phyloP scores from a whole-genome alignment of 1,284 basidiomycete genomes.

The Erythrobasidium hasegawianum region DNA sequence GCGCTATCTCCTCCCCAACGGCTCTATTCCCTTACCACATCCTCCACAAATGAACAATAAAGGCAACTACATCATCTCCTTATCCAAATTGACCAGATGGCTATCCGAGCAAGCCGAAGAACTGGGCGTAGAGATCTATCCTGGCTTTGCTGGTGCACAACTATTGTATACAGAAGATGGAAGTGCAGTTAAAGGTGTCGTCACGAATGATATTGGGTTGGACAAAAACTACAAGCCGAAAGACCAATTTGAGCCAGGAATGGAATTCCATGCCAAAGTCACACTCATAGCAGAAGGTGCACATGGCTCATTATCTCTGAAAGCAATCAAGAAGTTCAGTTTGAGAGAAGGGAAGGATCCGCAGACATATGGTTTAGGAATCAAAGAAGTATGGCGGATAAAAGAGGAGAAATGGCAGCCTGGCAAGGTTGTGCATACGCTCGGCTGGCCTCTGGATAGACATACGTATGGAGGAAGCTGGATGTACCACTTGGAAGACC shows the following conservation, averaged over 20 bases:
- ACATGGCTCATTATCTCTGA: constrained; percentile 85
- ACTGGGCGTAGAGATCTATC: constrained; percentile 92
- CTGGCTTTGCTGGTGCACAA: constrained; percentile 88
- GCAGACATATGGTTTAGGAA: constrained; percentile 93
- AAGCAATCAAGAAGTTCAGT: constrained; percentile 71
- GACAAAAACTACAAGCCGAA: constrained; percentile 75
- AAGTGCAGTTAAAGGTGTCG: constrained; percentile 70
- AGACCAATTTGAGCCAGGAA: constrained; percentile 89
- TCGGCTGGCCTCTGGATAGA: constrained; percentile 87
- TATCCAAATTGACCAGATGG: constrained; percentile 87
- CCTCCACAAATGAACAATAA: constrained; percentile 96
- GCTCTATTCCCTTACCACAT: constrained; percentile 81
- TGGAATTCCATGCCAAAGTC: constrained; percentile 91
- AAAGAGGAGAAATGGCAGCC: constrained; percentile 70
- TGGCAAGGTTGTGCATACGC: constrained; percentile 84
- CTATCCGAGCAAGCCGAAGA: constrained; percentile 79
- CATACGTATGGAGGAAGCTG: constrained; percentile 90
- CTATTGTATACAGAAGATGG: constrained; percentile 70
- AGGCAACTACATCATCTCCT: constrained; percentile 88
- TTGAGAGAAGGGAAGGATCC: constrained; percentile 74
- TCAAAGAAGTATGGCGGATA: constrained; percentile 98
- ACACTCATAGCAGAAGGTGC: constrained; percentile 96
- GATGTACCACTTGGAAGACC: constrained; percentile 93
- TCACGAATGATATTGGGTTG: constrained; percentile 92
- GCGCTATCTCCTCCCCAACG: constrained; percentile 74